Percentiles rank a stretch among this genome's conserved stretches.
Conservation (phyloP, 176 grass and related monocot species). For the Rhynchospora pubera region DNA sequence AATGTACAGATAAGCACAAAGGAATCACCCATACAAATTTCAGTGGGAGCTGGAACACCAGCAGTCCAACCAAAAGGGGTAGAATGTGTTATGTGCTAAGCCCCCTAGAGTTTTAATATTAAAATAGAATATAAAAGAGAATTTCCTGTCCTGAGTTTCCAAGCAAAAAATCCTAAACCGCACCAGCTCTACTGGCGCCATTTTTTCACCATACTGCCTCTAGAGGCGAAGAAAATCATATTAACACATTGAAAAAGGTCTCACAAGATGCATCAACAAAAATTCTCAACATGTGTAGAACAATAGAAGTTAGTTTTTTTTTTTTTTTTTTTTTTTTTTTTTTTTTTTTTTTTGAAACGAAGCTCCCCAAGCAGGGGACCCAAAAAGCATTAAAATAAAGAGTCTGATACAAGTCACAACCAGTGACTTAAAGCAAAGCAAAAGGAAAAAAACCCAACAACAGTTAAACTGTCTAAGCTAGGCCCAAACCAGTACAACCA, state of each 20-base stretch:
- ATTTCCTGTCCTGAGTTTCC: background rate
- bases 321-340: too few species aligned
- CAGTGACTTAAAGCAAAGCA: too few species aligned
- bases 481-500: too few species aligned
- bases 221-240: background rate
- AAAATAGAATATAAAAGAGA: background rate
- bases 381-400: too few species aligned
- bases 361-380: too few species aligned
- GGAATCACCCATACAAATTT: background rate
- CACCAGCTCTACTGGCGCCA: background rate
- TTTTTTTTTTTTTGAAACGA: too few species aligned
- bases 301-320: background rate
- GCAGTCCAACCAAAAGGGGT: background rate
- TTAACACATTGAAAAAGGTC: background rate
- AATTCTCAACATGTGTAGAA: too few species aligned
- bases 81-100: background rate
- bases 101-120: background rate
- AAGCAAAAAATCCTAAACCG: background rate
- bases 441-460: too few species aligned
- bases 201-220: background rate
- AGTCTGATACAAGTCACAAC: too few species aligned
- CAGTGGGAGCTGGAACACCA: background rate
- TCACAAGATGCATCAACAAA: background rate
- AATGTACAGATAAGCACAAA: background rate
- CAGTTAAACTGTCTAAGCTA: too few species aligned